Base-by-base conservation (phyloP, 2,329 filamentous ascomycete genomes). In the Parastagonospora avenae region DNA sequence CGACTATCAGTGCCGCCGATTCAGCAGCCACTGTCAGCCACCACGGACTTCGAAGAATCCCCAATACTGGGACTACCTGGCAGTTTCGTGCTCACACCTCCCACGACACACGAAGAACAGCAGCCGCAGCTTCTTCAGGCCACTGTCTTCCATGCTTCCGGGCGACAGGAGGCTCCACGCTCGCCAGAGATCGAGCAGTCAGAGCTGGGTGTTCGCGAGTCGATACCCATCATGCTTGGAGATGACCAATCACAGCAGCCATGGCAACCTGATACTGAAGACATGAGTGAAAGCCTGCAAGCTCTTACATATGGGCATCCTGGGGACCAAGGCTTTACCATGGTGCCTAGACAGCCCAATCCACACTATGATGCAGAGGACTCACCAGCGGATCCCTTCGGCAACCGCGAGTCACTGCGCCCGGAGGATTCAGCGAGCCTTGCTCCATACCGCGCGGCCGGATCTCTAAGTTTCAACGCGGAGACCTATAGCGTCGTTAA, bases 61-160 rank as follows among this genome's bases (percentile, higher is more conserved):
- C 87, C 87, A 8, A 84, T 85, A 2, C 74, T 91, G 12, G 87
- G 85, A 5, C 81, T 89, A 52, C 86, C 87, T 4, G 86, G 86
- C 8, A 81, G 62, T 85, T 88, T 66, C 80, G 83, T 46, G 43
- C 60, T 64, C 41, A 73, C 71, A 2, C 71, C 70, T 8, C 71
- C 70, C 12, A 39, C 46, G 16, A 45, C 54, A 16, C 46, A 59
- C 16, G 54, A 54, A 42, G 56, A 60, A 14, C 46, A 47, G n/a
- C 57, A 57, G 41, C 59, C 53, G 36, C 62, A 65, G 38, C 54
- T 70, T 11, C 58, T 73, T 7, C 68, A 68, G 33, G 60, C 70
- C 16, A 60, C 57, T 4, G 48, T 67, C 8, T 72, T 71, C 54
- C 58, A 64, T n/a, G 52, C 62, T 14, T 27, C 55, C 33, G 51